Base-by-base conservation (phyloP, 345 rosid genomes). In the Eucalyptus urophylla region DNA sequence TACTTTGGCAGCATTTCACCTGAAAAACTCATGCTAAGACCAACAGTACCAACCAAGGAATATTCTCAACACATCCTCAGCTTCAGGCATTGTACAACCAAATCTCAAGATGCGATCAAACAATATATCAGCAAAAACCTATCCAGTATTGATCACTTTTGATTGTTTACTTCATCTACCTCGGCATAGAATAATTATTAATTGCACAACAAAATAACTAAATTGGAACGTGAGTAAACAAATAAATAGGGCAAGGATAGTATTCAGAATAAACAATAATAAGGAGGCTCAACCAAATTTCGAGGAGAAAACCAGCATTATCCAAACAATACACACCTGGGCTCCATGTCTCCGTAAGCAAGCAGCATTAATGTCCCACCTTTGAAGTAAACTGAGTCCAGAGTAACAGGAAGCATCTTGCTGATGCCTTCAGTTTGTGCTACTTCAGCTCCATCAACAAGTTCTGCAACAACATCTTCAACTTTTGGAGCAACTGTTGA, bases 331-430 rank as follows among this genome's bases (percentile, higher is more conserved):
- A 89, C 93, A 93, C 86, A 96, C 99, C 99, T 94, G 81, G 99
- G 97, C 92, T 97, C 99, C 80, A 90, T 93, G 92, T 97, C 99
- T 87, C 99, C 99, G 83, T 95, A 97, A 51, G 96, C 97, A 90
- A 97, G 94, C 90, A 97, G 95, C 95, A 94, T 94, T 81, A 97
- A 92, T 40, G 95, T 95, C 92, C 99, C 99, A 56, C 94, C 93
- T 91, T 94, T 97, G 93, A 97, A 97, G 90, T 95, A 97, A 89
- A 97, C 97, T 86, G 99, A 95, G 94, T 97, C 99, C 88, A 97
- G 93, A 88, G 93, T 95, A 91, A 97, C 92, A 19, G 98, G 99
- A 91, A 97, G 94, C 94, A 91, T 91, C 93, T 93, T 95, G 93
- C 92, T 93, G 69, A 92, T 91, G 83, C 95, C 93, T 91, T 93